Conservation (phyloP, 805 yeast genomes). For the Metahyphopichia silvanorum region DNA sequence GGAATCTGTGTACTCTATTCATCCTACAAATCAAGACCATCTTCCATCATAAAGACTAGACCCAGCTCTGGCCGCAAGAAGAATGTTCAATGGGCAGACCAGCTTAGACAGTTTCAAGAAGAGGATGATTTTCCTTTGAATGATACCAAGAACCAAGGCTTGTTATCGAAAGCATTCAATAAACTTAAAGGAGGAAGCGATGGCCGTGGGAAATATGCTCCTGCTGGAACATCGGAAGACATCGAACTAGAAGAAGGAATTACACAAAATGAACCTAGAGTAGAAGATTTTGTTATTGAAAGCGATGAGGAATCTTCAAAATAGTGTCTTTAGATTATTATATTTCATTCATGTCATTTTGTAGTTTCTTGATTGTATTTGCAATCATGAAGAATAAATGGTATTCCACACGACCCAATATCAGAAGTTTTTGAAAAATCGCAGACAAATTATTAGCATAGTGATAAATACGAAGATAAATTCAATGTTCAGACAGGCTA, state of each 20-base stretch:
- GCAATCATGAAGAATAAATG: no score
- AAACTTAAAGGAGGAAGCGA: slow-evolving; percentile 23
- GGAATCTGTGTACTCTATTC: slow-evolving; percentile 37
- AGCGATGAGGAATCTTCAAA: slow-evolving; percentile 51
- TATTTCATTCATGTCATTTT: no score
- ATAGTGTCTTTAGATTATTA: no score
- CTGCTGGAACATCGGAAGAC: slow-evolving; percentile 26
- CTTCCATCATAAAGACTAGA: slow-evolving; percentile 38
- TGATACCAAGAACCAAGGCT: slow-evolving; percentile 28
- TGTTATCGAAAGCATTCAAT: slow-evolving; percentile 31
- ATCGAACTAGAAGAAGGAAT: slow-evolving; percentile 40
- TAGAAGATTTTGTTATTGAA: slow-evolving; percentile 45
- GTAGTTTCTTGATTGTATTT: no score
- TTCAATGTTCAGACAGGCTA: slow-evolving; percentile 25
- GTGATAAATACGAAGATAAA: no score
- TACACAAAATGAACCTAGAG: slow-evolving; percentile 8
- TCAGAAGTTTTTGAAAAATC: no score
- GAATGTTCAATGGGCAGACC: slow-evolving; percentile 49
- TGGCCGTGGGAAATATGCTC: slow-evolving; percentile 23
- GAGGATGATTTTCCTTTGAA: slow-evolving; percentile 19
- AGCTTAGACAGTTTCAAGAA: slow-evolving; percentile 31
- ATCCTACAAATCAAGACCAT: slow-evolving; percentile 34
- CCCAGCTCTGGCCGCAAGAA: slow-evolving; percentile 32
- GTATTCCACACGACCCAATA: no score
- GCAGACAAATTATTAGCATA: no score